Evolutionary conservation across 2,329 filamentous ascomycete species (phyloP).

Genomic region (Teratosphaeria destructans): DNA sequence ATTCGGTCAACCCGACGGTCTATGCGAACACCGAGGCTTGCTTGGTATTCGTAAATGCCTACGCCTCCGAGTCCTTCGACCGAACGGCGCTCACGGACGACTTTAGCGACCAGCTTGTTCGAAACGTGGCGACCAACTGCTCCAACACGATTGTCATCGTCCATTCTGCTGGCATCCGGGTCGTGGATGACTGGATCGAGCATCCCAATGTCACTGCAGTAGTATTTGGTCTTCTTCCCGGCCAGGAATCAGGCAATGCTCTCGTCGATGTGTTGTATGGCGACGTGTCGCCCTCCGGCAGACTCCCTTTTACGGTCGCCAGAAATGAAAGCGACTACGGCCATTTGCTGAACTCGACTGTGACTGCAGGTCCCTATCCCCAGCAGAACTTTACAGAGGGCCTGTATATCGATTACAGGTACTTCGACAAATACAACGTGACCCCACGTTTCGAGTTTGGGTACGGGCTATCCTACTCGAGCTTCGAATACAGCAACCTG

Average conservation of each 20-base stretch:
- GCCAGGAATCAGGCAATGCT: conserved; percentile 54
- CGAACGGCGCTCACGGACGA: conserved; percentile 60
- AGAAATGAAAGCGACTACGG: conserved; percentile 60
- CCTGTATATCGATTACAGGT: conserved; percentile 54
- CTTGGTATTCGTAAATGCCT: conserved; percentile 62
- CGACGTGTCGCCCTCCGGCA: conserved; percentile 54
- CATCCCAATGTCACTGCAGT: conserved; percentile 53
- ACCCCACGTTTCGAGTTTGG: conserved; percentile 55
- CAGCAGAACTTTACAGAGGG: conserved; percentile 44
- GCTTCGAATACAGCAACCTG: conserved; percentile 49
- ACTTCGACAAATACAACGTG: conserved; percentile 54
- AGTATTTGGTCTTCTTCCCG: conserved; percentile 63
- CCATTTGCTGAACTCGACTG: background rate
- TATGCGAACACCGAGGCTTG: conserved; percentile 49
- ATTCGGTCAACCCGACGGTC: conserved; percentile 33
- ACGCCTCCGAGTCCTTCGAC: conserved; percentile 67
- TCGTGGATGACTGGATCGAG: conserved; percentile 64
- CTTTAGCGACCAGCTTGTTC: conserved; percentile 63
- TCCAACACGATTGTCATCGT: conserved; percentile 59
- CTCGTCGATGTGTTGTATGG: conserved; percentile 58
- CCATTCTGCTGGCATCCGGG: conserved; percentile 58
- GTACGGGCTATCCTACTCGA: conserved; percentile 56
- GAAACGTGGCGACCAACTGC: conserved; percentile 62
- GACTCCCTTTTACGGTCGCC: conserved; percentile 47
- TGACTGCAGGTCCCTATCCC: conserved; percentile 50